Base-by-base conservation (phyloP, 108 stramenopile genomes). In the Cyclotella cryptica region DNA sequence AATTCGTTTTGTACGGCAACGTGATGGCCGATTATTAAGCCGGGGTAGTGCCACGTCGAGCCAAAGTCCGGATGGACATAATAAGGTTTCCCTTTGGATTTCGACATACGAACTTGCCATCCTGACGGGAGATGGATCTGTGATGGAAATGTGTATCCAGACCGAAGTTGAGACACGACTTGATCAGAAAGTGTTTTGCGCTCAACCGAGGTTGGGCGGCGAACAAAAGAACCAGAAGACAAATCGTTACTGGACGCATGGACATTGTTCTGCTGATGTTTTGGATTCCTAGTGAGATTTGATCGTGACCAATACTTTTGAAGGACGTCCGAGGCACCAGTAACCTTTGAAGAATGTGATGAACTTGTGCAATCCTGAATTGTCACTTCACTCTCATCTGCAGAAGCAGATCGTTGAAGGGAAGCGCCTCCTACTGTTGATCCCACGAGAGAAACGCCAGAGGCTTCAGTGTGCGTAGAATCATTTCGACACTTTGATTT, bases 61-160 rank as follows among this genome's bases (percentile, higher is more conserved):
- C 89, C 89, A 61, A 80, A 80, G 57, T 95, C 94, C 4, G 94
- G 92, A 35, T 93, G 94, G 1, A 71, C 49, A 51, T 91, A 95
- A 60, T 79, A 90, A 17, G 90, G 90, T 24, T 78, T 85, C 12
- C 88, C 75, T 49, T 82, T 85, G 7, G 82, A 74, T 66, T 86
- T 81, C 13, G 94, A 95, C 46, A 90, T 69, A 30, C 67, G 51
- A 13, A 89, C 77, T 53, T 62, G 83, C 90, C 91, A 95, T 42
- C 94, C 94, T 4, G 92, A 83, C 15, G 94, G 94, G n/a, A 95
- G 86, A 44, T 61, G 68, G 27, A 71, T 52, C 1, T 62, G 66
- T 21, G 39, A 47, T n/a, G 29, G 69, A n/a, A 45, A 39, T 8
- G 54, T 76, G 43, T 28, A 46, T 26, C 42, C 52, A 26, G 29